These are phyloP conservation scores for Pseudomonodictys pantanalensis DNA, from an alignment of 495 filamentous ascomycete species.

Conservation along the genomic window DNA sequence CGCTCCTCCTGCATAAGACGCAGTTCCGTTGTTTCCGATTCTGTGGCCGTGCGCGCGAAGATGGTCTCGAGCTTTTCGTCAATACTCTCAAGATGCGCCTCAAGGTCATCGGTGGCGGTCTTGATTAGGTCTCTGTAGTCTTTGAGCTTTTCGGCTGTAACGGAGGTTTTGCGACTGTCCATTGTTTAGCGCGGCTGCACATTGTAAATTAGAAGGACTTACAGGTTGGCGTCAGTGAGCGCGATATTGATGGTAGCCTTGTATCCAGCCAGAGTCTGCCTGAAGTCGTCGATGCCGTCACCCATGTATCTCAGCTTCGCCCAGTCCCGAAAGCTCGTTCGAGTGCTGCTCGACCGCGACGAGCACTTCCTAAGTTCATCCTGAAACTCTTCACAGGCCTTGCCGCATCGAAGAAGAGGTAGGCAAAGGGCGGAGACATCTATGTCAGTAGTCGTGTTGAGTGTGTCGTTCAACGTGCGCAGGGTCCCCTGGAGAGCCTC, in stretches of 20 bases:
- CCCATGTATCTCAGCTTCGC: slow-evolving; percentile 13
- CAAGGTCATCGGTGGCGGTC: background rate
- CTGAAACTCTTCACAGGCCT: slow-evolving; percentile 11
- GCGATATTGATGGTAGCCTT: slow-evolving; percentile 7
- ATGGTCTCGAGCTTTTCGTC: slow-evolving; percentile 6
- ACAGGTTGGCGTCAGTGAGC: slow-evolving; percentile 6
- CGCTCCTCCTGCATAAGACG: slow-evolving; percentile 1
- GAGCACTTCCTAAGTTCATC: slow-evolving; percentile 10
- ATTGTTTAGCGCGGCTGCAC: slow-evolving; percentile 1
- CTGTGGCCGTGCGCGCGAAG: background rate
- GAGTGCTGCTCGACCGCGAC: background rate
- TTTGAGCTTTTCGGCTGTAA: slow-evolving; percentile 2
- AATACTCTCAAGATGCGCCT: slow-evolving; percentile 1
- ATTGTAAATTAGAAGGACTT: background rate
- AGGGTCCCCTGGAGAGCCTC: slow-evolving; percentile 5
- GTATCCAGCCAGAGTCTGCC: slow-evolving; percentile 11
- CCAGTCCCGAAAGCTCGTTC: slow-evolving; percentile 8
- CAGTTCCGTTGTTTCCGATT: background rate
- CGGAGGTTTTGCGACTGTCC: slow-evolving; percentile 2
- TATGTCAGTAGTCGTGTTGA: slow-evolving; percentile 3
- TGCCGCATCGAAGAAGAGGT: slow-evolving; percentile 10
- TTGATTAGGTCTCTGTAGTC: slow-evolving; percentile 3
- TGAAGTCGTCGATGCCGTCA: slow-evolving; percentile 8
- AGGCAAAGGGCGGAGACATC: slow-evolving; percentile 5
- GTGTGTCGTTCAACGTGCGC: background rate